Evolutionary conservation across 2,329 filamentous ascomycete genomes (phyloP), one percentile per base, ranked within the genome.

Genomic region (Phyllachora maydis): DNA sequence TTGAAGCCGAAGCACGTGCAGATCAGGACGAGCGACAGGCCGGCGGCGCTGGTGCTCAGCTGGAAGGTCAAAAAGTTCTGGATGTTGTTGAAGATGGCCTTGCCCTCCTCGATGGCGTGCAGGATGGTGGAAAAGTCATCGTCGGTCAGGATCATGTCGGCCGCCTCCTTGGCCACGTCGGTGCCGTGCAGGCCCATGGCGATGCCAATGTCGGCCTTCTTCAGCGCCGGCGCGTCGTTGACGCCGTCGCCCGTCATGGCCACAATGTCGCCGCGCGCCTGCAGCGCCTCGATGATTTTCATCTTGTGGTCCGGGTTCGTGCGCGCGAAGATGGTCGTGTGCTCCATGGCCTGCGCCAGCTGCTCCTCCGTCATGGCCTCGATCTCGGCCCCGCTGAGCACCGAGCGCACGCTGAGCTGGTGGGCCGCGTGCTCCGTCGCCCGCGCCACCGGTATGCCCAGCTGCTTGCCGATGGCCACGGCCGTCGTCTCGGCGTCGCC

Each of bases 1-100:
- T 81, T 83, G 53, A 90, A 88, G 18, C 88, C 88, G 30, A 93
- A 63, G 35, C 79, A 75, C 15, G 82, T 93, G 56, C 83, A 93
- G 39, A 98, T 50, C 35, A 98, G 67, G 11, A 98, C 88, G 25
- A 98, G 59, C 28, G 77, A 81, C 34, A 98, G 56, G 30, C 88
- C 82, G 26, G 90, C 88, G 11, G 90, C 88, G 43, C 82, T 93
- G 22, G 88, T 98, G 47, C 83, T 93, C 28, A 98, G 65, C 53
- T 98, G 90, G 50, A 98, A 98, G 0, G 88, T 95, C 32, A 98
- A 63, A 51, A 98, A 98, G 48, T 98, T 98, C 43, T 98, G 88
- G 35, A 98, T 95, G 47, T 98, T 98, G 62, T 88, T 92, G 51
- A 98, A 98, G 36, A 98, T 98, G 26, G 83, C 88, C 49, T 98